Base-by-base conservation (phyloP, 305 asterid genomes). In the Ruellia speciosa region DNA sequence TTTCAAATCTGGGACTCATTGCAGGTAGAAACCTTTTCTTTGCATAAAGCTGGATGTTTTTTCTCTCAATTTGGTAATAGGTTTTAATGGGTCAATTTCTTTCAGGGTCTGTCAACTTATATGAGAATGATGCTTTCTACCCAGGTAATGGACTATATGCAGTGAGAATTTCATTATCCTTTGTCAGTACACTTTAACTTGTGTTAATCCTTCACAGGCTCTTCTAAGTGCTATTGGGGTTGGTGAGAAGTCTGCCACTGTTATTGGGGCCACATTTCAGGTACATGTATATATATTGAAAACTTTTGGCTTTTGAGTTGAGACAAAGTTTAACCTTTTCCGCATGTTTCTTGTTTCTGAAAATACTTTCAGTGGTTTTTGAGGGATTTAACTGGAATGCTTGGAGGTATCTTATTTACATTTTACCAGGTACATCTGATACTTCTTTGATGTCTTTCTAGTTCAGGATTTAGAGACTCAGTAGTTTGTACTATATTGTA, bases 211-310 rank as follows among this genome's bases (percentile, higher is more conserved):
- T 43, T 43, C 51, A 45, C 64, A 92, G 99, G 99, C 99, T 68
- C 93, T 92, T 54, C 68, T 92, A 62, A 88, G 94, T 80, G 99
- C 99, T 10, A 88, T 92, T 14, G 99, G 99, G 14, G 99, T 92
- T 63, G 99, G 99, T 53, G 96, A 86, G 77, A 86, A 83, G 68
- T 88, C 96, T 9, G 98, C 98, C 70, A 88, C 98, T 24, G 95
- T 81, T 45, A 69, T 92, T 48, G 98, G 98, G 66, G 98, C 96
- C 67, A 87, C 98, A 49, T 90, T 90, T 79, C 96, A 75, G 95
- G 97, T 80, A 61, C 58, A 19, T 39, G 97, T 80, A 61, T 59
- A 18, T 37, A 16, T 46, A 35, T 40, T 5, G 13, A 28, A 16
- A 24, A 14, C 9, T 34, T 43, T 31, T 37, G 53, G 51, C 48